Evolutionary conservation across 176 grass and related monocot genomes (phyloP).

Genomic region (Aegilops bicornis): DNA sequence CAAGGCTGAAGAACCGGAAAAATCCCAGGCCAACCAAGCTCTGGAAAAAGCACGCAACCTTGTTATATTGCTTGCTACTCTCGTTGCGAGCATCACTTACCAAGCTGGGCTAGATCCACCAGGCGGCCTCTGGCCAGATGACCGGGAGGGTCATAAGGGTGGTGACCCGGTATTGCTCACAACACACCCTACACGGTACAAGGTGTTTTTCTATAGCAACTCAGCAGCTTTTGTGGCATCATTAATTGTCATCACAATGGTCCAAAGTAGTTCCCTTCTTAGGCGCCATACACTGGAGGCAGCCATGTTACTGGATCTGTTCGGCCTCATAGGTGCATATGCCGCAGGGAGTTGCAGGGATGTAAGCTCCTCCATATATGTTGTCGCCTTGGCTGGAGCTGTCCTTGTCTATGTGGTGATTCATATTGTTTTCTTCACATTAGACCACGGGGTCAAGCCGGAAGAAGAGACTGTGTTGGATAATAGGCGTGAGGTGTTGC

Average conservation of each 20-base stretch:
- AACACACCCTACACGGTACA: background rate
- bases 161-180: slow-evolving; percentile 10
- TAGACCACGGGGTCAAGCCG: background rate
- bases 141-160: background rate
- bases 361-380: background rate
- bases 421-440: slow-evolving; percentile 10
- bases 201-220: background rate
- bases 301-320: no score
- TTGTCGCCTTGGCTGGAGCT: slow-evolving; percentile 5
- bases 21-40: background rate
- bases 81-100: slow-evolving; percentile 38
- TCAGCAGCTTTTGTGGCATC: no score
- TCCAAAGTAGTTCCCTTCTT: no score
- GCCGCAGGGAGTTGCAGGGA: no score
- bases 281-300: no score
- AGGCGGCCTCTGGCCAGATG: slow-evolving; percentile 35
- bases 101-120: slow-evolving; percentile 34
- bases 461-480: background rate
- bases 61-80: slow-evolving; percentile 32
- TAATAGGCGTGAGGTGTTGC: background rate
- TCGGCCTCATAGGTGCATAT: no score
- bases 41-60: background rate
- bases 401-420: slow-evolving; percentile 12
- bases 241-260: no score
- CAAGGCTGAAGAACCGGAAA: background rate